Evolutionary conservation across 2,329 filamentous ascomycete genomes (phyloP).

Genomic region (Penicillium sp.): DNA sequence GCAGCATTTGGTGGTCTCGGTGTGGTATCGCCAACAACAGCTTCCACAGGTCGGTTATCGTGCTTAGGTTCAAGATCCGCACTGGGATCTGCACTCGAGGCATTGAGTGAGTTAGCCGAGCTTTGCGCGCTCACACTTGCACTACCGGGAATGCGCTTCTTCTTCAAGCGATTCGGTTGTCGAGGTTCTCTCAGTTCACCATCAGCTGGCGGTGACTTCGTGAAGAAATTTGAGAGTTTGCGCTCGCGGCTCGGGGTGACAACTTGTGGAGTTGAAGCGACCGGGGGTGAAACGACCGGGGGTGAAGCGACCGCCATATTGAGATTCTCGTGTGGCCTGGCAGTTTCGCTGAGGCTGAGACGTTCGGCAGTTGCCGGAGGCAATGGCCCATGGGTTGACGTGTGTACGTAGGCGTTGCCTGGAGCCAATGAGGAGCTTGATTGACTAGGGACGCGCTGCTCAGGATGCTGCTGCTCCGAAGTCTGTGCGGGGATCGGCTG

Average conservation of each 20-base stretch:
- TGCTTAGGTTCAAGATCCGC: conserved; percentile 27
- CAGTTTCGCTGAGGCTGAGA: conserved; percentile 13
- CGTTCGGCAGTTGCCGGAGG: conserved; percentile 22
- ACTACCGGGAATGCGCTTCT: conserved; percentile 75
- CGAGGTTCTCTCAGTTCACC: conserved; percentile 60
- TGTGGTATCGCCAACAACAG: conserved; percentile 31
- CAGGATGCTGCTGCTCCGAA: conserved; percentile 1
- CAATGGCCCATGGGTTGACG: conserved; percentile 34
- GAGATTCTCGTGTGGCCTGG: conserved; percentile 43
- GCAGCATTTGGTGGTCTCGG: conserved; percentile 35
- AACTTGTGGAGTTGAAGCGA: conserved; percentile 41
- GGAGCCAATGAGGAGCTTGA: conserved; percentile 15
- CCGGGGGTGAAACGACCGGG: conserved; percentile 39
- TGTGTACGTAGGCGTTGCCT: conserved; percentile 29
- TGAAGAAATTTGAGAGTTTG: conserved; percentile 67
- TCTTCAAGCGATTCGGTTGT: conserved; percentile 86
- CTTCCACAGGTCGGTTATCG: conserved; percentile 20
- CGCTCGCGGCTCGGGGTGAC: conserved; percentile 64
- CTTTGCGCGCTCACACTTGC: conserved; percentile 85
- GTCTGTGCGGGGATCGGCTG: not conserved
- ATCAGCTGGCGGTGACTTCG: conserved; percentile 61
- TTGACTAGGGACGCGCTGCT: conserved; percentile 7
- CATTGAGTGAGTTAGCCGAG: conserved; percentile 73
- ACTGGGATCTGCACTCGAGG: conserved; percentile 43
- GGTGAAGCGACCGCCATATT: conserved; percentile 45